phyloP scores from a whole-genome alignment of 768 basidiomycete genomes.

The Lentinula guzmanii region DNA sequence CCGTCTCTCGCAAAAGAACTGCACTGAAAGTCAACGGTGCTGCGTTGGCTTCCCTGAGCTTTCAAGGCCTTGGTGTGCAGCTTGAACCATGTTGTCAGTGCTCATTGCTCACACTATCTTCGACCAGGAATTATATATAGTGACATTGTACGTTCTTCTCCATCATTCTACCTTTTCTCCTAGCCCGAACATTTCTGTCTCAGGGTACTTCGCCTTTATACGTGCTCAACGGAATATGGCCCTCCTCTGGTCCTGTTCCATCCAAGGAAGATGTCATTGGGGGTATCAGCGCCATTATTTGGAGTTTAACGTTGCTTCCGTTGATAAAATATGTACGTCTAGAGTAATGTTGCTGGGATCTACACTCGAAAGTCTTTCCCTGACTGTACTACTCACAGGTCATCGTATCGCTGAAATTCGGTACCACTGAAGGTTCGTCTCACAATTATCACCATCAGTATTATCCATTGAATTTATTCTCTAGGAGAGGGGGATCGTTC shows the following conservation, averaged over 20 bases:
- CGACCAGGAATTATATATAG: conserved; percentile 39
- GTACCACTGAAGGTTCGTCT: conserved; percentile 41
- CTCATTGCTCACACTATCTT: conserved; percentile 5
- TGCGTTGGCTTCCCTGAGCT: conserved; percentile 25
- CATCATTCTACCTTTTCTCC: neutral
- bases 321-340: conserved; percentile 55
- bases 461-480: neutral
- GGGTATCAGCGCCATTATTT: conserved; percentile 56
- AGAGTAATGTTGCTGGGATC: neutral
- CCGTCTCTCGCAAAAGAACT: conserved; percentile 22
- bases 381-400: conserved; percentile 24
- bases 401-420: conserved; percentile 41
- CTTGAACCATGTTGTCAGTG: conserved; percentile 1
- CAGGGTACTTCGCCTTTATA: conserved; percentile 56
- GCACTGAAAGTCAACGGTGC: conserved; percentile 24
- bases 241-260: conserved; percentile 38
- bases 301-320: conserved; percentile 57
- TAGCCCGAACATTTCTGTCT: conserved; percentile 22
- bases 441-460: neutral
- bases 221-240: conserved; percentile 61
- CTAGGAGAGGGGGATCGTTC: conserved; percentile 66
- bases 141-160: conserved; percentile 23
- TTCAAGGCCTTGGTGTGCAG: conserved; percentile 14
- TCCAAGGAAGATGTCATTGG: conserved; percentile 58
- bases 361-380: too few species aligned